Conservation (phyloP, 1,284 basidiomycete genomes). For the Cerrena zonata region DNA sequence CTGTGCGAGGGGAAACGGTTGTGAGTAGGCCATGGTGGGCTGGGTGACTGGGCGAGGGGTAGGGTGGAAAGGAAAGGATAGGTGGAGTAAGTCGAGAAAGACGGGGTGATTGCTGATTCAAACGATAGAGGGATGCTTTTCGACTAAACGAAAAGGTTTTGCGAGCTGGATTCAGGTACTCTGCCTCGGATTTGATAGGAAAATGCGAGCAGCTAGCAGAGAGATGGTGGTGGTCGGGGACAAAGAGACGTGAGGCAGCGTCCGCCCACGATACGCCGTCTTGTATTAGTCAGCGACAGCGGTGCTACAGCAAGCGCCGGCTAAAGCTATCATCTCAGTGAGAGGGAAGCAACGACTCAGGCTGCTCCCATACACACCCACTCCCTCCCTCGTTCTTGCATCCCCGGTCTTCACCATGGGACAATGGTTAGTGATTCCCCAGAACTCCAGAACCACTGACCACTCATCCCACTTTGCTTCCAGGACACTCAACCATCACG, state of each 20-base stretch:
- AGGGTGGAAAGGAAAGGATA: slow-evolving; percentile 4
- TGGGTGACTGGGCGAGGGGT: slow-evolving; percentile 19
- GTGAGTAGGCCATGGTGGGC: slow-evolving; percentile 44
- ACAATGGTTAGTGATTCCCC: slow-evolving; percentile 22
- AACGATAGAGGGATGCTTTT: not conserved
- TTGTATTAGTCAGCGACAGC: not conserved
- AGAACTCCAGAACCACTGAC: slow-evolving; percentile 1
- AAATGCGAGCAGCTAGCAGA: slow-evolving; percentile 4
- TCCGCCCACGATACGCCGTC: not conserved
- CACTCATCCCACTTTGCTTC: not conserved
- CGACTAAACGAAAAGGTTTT: not conserved
- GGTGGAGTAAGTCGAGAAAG: not conserved
- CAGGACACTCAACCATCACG: slow-evolving; percentile 63
- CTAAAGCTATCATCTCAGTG: not conserved
- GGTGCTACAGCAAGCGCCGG: not conserved
- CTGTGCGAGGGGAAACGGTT: slow-evolving; percentile 69
- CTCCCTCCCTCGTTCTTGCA: slow-evolving; percentile 7
- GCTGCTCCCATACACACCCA: not conserved
- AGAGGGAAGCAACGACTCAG: not conserved
- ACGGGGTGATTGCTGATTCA: not conserved
- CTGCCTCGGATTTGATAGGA: too few species aligned
- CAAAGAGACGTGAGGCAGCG: slow-evolving; percentile 14
- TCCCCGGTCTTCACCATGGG: slow-evolving; percentile 19
- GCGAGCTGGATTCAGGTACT: too few species aligned
- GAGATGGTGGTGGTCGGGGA: slow-evolving; percentile 17